Base-by-base conservation (phyloP, 1,284 basidiomycete species). In the Phellopilus nigrolimitatus region DNA sequence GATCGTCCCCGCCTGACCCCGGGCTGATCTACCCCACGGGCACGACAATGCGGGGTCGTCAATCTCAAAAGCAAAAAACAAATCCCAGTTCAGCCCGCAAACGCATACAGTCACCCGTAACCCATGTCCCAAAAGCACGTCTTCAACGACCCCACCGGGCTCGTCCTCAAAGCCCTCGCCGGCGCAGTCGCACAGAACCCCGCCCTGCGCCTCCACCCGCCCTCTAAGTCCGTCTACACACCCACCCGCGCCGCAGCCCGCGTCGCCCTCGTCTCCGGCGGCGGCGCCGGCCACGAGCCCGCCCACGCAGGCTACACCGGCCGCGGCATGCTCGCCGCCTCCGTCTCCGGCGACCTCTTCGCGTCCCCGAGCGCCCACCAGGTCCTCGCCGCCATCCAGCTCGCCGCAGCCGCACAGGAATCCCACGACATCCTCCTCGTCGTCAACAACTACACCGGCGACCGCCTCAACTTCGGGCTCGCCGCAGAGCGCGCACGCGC, bases 271-370 rank as follows among this genome's bases (percentile, higher is more conserved):
- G 71, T 86, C 34, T 77, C 77, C 19, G 84, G 84, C 1, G 83
- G 84, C 21, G 84, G 84, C 12, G 77, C 78, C 36, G 83, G 84
- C 4, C 83, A 87, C 59, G 83, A 87, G 63, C 83, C 83, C n/a
- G 78, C 81, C 0, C 74, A 80, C 61, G 75, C 75, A n/a, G 74
- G 73, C 0, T 75, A 74, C 56, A 79, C 79, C 3, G 81, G 82
- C 2, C 57, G 65, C 10, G 80, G 81, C n/a, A 78, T 85, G 67
- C 72, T 86, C 37, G 66, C 67, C 2, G 73, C 72, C n/a, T 68
- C 78, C 10, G 79, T 86, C 6, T 77, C 75, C 17, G 84, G 83
- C 3, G 80, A 84, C 53, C 74, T 82, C 28, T 82, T 84, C 60
- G 78, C 82, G 17, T 81, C 78, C 49, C 82, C 82, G 3, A 83